Conservation (phyloP, 2,329 filamentous ascomycete species). For the Fusarium sp. region DNA sequence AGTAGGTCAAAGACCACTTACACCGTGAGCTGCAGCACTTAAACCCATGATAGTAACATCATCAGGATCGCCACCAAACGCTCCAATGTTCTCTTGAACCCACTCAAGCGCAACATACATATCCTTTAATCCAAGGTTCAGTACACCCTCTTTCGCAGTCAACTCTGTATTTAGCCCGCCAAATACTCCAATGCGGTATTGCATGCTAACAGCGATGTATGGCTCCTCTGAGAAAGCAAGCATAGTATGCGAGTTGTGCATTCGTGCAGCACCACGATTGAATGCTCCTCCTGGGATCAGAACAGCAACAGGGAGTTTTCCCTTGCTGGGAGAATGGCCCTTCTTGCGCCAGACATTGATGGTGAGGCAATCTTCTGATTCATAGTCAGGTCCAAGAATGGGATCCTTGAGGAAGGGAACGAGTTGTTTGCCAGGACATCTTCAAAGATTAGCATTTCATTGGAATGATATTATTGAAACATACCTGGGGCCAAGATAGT, state of each 20-base stretch:
- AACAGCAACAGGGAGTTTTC: constrained; percentile 45
- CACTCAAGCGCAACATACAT: constrained; percentile 62
- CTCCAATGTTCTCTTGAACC: constrained; percentile 64
- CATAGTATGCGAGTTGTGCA: constrained; percentile 61
- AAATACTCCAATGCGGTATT: constrained; percentile 65
- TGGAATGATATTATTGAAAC: accelerated
- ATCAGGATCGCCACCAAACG: constrained; percentile 63
- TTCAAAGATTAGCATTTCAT: constrained; percentile 13
- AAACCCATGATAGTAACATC: constrained; percentile 63
- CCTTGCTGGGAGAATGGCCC: constrained; percentile 26
- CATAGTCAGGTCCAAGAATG: constrained; percentile 48
- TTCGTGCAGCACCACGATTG: constrained; percentile 50
- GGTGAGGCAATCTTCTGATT: constrained; percentile 49
- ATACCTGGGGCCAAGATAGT: constrained; percentile 41
- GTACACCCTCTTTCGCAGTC: constrained; percentile 62
- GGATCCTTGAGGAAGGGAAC: constrained; percentile 50
- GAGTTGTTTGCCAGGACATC: constrained; percentile 50
- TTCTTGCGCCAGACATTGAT: constrained; percentile 45
- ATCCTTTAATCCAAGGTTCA: constrained; percentile 67
- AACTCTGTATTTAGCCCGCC: constrained; percentile 68
- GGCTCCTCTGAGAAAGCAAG: constrained; percentile 61
- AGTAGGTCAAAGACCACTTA: constrained; percentile 11
- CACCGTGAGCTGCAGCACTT: constrained; percentile 52
- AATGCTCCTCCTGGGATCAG: constrained; percentile 51
- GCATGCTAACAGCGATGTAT: constrained; percentile 62